Conservation (phyloP, 345 rosid species). For the Gossypium mustelinum region DNA sequence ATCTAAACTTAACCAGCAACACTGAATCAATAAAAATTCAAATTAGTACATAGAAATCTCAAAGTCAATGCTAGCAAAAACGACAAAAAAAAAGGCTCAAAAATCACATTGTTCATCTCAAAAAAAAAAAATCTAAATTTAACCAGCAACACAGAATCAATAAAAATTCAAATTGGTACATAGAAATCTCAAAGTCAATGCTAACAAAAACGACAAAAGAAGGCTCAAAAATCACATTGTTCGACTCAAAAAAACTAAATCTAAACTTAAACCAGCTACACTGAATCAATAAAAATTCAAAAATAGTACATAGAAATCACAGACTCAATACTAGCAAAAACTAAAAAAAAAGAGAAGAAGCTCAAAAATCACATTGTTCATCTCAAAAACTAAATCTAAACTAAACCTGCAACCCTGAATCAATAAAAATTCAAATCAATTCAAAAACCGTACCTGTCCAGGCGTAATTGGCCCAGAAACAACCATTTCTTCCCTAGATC, state of each 20-base stretch:
- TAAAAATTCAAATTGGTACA: neutral
- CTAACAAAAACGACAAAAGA: neutral
- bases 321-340: neutral
- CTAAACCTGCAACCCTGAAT: slow-evolving; percentile 9
- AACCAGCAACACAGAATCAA: neutral
- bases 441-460: slow-evolving; percentile 53
- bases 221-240: neutral
- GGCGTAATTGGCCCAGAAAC: slow-evolving; percentile 66
- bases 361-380: slow-evolving; percentile 1
- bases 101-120: neutral
- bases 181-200: no score
- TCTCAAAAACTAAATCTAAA: neutral
- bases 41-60: no score
- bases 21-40: neutral
- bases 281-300: neutral
- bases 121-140: neutral
- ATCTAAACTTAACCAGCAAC: neutral
- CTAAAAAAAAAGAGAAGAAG: neutral
- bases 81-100: neutral
- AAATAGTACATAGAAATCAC: neutral
- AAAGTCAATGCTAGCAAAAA: neutral
- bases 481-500: slow-evolving; percentile 47
- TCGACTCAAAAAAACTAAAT: neutral
- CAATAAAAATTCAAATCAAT: slow-evolving; percentile 4
- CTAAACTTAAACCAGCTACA: neutral